A percentile compares a stretch with the other conserved stretches of the same genome.
These are phyloP conservation scores for Globisporangium orthogonon DNA, from an alignment of 352 stramenopile species.

Conservation along the genomic window DNA sequence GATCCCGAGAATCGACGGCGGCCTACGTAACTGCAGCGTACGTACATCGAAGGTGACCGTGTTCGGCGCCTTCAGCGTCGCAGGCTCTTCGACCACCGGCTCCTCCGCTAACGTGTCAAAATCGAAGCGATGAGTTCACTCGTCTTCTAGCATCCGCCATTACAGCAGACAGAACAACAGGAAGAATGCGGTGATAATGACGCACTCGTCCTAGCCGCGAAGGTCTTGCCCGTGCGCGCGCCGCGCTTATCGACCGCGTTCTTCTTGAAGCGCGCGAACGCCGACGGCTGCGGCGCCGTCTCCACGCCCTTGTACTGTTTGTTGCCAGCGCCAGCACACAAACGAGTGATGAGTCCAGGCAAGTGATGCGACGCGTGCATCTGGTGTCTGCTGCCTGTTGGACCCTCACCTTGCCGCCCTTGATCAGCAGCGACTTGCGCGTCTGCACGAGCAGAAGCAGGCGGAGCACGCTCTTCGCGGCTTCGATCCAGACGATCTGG, in stretches of 20 bases:
- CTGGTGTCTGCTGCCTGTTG: no score
- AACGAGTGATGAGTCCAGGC: no score
- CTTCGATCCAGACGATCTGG: conserved; percentile 73
- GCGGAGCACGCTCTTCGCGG: conserved; percentile 66
- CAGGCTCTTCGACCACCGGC: conserved; percentile 11
- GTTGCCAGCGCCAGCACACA: no score
- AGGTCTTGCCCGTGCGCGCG: conserved; percentile 63
- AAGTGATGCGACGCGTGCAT: no score
- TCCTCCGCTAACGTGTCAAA: conserved; percentile 12
- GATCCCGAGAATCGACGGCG: not conserved
- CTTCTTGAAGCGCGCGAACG: conserved; percentile 59
- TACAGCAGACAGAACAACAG: no score
- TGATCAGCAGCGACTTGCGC: conserved; percentile 47
- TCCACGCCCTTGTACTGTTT: conserved; percentile 51
- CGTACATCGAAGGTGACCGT: conserved; percentile 53
- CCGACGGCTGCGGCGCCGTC: conserved; percentile 32
- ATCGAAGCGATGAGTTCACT: no score
- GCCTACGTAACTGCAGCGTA: not conserved
- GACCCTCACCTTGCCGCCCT: conserved; percentile 40
- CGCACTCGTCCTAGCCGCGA: conserved; percentile 34
- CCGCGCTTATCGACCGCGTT: conserved; percentile 38
- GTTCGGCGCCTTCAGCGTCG: conserved; percentile 20
- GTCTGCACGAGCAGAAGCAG: conserved; percentile 58
- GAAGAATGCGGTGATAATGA: not conserved
- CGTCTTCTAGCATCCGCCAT: no score